Conservation (phyloP, 441 rosid species). For the Populus trichocarpa region DNA sequence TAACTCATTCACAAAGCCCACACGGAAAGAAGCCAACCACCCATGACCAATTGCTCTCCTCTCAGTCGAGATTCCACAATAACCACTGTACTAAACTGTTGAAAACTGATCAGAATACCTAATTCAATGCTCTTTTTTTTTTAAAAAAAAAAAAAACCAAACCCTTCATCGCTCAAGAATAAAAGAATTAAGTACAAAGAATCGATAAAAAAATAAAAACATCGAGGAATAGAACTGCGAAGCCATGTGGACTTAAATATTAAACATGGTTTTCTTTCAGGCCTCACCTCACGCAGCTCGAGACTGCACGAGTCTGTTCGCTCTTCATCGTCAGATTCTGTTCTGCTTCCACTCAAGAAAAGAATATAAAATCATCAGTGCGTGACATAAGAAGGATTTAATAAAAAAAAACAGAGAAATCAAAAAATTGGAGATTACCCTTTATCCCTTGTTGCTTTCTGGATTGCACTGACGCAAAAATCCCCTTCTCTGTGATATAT, state of each 20-base stretch:
- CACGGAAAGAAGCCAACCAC: neutral
- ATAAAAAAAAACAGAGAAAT: too few relatives aligned
- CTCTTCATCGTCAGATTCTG: conserved; percentile 20
- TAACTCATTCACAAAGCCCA: neutral
- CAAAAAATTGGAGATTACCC: conserved; percentile 1
- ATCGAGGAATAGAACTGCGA: neutral
- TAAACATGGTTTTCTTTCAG: neutral
- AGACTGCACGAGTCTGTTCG: conserved; percentile 32
- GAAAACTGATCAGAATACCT: neutral
- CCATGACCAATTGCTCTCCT: neutral
- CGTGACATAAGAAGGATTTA: neutral
- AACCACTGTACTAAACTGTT: neutral
- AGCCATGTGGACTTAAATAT: neutral
- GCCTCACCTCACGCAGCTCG: conserved; percentile 10
- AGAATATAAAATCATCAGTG: neutral
- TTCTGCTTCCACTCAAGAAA: neutral
- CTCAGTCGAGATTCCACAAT: neutral
- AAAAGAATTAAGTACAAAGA: neutral
- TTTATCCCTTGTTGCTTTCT: neutral
- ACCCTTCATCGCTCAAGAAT: neutral
- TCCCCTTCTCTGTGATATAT: neutral
- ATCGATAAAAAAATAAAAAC: too few relatives aligned
- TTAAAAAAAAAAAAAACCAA: too few relatives aligned
- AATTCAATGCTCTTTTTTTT: too few relatives aligned
- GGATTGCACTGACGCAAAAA: conserved; percentile 2